A percentile compares a stretch with the other conserved stretches of the same genome.
These are phyloP conservation scores for Casaregolazyma lundiana DNA, from an alignment of 1,139 yeast genomes.

Conservation along the genomic window DNA sequence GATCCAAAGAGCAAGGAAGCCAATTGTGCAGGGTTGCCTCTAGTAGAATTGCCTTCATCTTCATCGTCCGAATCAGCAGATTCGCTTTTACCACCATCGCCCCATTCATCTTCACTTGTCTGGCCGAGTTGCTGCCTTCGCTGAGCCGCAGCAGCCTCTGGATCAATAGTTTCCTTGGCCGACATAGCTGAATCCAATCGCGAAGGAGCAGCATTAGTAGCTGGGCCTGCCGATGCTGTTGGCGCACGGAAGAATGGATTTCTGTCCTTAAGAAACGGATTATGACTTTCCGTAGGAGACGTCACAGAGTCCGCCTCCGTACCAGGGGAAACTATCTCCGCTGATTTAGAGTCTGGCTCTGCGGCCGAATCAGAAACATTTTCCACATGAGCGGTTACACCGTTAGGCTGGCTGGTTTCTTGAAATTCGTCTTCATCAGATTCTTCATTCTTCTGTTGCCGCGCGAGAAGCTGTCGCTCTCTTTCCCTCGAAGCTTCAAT, in stretches of 20 bases:
- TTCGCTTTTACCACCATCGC: slow-evolving; percentile 33
- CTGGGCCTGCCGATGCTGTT: slow-evolving; percentile 14
- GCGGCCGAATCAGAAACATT: slow-evolving; percentile 14
- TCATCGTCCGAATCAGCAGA: slow-evolving; percentile 44
- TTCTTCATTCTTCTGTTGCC: slow-evolving; percentile 25
- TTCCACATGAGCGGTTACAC: slow-evolving; percentile 13
- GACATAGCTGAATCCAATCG: slow-evolving; percentile 16
- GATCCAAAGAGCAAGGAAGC: slow-evolving; percentile 63
- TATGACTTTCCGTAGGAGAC: slow-evolving; percentile 11
- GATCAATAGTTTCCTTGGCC: slow-evolving; percentile 35
- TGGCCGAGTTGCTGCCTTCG: slow-evolving; percentile 47
- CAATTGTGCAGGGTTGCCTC: slow-evolving; percentile 52
- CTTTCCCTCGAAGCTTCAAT: slow-evolving; percentile 51
- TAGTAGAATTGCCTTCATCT: slow-evolving; percentile 36
- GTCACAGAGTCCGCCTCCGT: slow-evolving; percentile 15
- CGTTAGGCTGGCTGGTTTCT: slow-evolving; percentile 8
- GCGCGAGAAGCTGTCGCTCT: slow-evolving; percentile 34
- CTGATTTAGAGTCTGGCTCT: slow-evolving; percentile 14
- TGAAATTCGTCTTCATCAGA: slow-evolving; percentile 19
- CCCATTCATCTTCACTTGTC: slow-evolving; percentile 45
- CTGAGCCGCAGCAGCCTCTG: slow-evolving; percentile 50
- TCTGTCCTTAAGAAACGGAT: slow-evolving; percentile 21
- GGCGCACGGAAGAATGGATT: slow-evolving; percentile 16
- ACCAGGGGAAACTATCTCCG: slow-evolving; percentile 12
- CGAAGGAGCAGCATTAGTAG: slow-evolving; percentile 35